Evolutionary conservation across 495 filamentous ascomycete genomes (phyloP).

Genomic region (Lentithecium fluviatile): DNA sequence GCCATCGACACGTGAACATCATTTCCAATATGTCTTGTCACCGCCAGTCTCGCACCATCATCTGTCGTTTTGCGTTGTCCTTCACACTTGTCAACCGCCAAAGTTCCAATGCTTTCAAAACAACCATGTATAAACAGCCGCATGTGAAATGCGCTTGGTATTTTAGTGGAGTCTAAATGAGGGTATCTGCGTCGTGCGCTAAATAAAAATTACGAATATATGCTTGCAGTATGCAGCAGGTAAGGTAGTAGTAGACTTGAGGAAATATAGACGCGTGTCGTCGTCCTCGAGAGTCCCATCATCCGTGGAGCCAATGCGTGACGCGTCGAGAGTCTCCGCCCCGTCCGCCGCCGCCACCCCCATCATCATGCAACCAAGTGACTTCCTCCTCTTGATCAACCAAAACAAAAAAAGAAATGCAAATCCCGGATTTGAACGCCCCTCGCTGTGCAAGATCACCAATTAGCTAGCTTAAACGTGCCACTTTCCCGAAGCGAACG

Average conservation of each 20-base stretch:
- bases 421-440: slow-evolving; percentile 14
- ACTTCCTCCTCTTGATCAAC: neutral
- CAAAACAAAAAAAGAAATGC: too few species aligned
- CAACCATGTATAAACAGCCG: too few species aligned
- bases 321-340: too few species aligned
- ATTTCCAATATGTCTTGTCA: neutral
- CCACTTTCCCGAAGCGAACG: too few species aligned
- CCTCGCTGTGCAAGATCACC: slow-evolving; percentile 19
- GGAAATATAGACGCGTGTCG: neutral
- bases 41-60: neutral
- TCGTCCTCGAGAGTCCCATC: too few species aligned
- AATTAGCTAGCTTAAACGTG: neutral
- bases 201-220: slow-evolving; percentile 28
- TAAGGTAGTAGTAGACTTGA: neutral
- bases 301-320: too few species aligned
- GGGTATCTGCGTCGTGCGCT: neutral
- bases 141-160: too few species aligned
- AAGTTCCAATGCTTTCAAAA: too few species aligned
- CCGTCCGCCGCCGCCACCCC: too few species aligned
- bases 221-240: neutral
- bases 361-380: neutral
- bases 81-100: too few species aligned
- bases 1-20: slow-evolving; percentile 26
- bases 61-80: neutral
- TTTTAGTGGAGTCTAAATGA: too few species aligned